Conservation (phyloP, 352 stramenopile genomes). For the Plasmopara muralis region DNA sequence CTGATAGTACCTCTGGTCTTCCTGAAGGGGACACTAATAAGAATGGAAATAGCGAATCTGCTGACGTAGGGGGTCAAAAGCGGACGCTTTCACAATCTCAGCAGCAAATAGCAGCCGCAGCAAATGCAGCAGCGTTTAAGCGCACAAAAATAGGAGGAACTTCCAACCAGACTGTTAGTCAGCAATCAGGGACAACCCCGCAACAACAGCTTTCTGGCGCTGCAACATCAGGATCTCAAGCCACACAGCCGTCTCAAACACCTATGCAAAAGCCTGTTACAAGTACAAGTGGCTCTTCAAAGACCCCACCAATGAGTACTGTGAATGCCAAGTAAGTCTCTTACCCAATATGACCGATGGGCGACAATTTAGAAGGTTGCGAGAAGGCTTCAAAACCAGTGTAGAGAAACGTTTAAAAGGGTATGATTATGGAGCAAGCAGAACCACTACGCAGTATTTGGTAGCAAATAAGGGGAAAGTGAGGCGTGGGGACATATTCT, state of each 20-base stretch:
- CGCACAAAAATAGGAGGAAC: slow-evolving; percentile 59
- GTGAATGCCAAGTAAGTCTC: slow-evolving; percentile 80
- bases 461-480: slow-evolving; percentile 19
- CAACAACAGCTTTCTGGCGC: slow-evolving; percentile 24
- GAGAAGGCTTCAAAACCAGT: neutral
- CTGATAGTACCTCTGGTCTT: slow-evolving; percentile 32
- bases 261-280: slow-evolving; percentile 66
- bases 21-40: slow-evolving; percentile 34
- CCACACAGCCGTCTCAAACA: slow-evolving; percentile 44
- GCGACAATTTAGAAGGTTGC: slow-evolving; percentile 20
- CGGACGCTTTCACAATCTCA: slow-evolving; percentile 71
- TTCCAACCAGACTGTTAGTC: slow-evolving; percentile 17
- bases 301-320: slow-evolving; percentile 82
- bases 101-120: slow-evolving; percentile 74
- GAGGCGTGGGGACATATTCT: slow-evolving; percentile 20
- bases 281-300: slow-evolving; percentile 63
- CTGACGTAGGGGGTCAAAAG: slow-evolving; percentile 40
- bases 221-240: slow-evolving; percentile 37
- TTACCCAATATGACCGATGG: slow-evolving; percentile 25
- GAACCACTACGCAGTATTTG: slow-evolving; percentile 15
- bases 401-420: slow-evolving; percentile 10
- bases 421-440: slow-evolving; percentile 20
- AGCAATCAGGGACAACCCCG: slow-evolving; percentile 18
- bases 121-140: slow-evolving; percentile 78
- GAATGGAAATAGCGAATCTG: slow-evolving; percentile 21